Evolutionary conservation across 2,329 filamentous ascomycete genomes (phyloP), one percentile per base, ranked within the genome.

Genomic region (Amauroascus niger): DNA sequence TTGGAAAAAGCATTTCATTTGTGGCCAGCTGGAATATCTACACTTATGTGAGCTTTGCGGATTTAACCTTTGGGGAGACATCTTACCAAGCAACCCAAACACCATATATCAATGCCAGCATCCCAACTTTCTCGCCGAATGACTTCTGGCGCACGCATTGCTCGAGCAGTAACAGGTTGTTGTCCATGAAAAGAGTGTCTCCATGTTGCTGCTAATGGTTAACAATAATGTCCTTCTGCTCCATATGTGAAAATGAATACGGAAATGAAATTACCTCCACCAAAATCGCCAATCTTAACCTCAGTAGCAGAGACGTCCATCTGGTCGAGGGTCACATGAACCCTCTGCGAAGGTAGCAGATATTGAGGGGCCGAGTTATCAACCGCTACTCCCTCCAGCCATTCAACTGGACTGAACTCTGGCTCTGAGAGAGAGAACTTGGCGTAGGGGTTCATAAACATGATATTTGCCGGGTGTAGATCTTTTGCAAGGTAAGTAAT

Each of bases 1-100:
- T 22, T 1, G 57, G 56, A 50, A 61, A 60, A 14, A 62, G 49
- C 33, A 56, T 55, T 41, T 59, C 54, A 22, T 60, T 60, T 37
- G 58, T 60, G n/a, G 59, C 58, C 18, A 62, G 35, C 53, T 62
- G 39, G 45, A 59, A 61, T 55, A 62, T 58, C 60, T 62, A 20
- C 22, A 11, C 13, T n/a, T 35, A 35, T 35, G 33, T 35, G 33
- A 35, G 33, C 33, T 35, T 35, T 13, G 37, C n/a, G 18, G 45
- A 51, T 39, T 52, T 20, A n/a, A 53, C 49, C 49, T 37, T 32
- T 35, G 16, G 47, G 28, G 48, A 52, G 11, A 28, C 6, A 48
- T 18, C 58, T 55, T 59, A 63, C 61, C 54, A 61, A 55, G 40
- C 60, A 63, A 18, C 58, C 60, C 52, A 62, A 49, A 40, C 56